phyloP scores from a whole-genome alignment of 805 yeast genomes.

The Kluyveromyces lactis region DNA sequence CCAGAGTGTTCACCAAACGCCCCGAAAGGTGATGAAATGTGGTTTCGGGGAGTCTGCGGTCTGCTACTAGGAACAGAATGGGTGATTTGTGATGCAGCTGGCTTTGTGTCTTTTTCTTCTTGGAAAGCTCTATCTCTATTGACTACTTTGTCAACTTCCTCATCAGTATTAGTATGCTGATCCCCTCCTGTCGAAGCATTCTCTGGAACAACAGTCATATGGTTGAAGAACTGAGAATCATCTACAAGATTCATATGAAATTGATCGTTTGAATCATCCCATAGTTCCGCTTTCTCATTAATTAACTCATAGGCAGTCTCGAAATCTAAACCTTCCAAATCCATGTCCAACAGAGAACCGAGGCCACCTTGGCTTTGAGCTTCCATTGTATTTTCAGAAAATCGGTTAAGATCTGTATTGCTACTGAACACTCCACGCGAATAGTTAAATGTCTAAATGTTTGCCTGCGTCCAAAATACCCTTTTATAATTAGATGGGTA shows the following conservation, averaged over 20 bases:
- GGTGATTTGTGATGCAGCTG: not conserved
- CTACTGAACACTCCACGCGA: too few species aligned
- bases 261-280: not conserved
- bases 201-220: not conserved
- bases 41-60: not conserved
- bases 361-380: constrained; percentile 7
- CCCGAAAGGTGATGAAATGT: not conserved
- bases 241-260: not conserved
- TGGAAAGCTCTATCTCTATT: not conserved
- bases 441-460: too few species aligned
- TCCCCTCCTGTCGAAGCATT: not conserved
- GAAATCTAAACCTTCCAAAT: constrained; percentile 24
- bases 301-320: constrained; percentile 29
- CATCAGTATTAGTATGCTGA: not conserved
- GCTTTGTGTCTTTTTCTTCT: not conserved
- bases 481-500: too few species aligned
- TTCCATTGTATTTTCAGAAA: not conserved
- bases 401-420: too few species aligned
- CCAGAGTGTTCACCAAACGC: not conserved
- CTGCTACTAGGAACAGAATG: not conserved
- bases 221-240: not conserved
- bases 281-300: constrained; percentile 9
- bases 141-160: not conserved
- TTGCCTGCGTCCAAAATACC: too few species aligned
- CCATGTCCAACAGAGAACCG: constrained; percentile 21